Conservation (phyloP, 345 rosid genomes). For the Sisymbrium altissimum region DNA sequence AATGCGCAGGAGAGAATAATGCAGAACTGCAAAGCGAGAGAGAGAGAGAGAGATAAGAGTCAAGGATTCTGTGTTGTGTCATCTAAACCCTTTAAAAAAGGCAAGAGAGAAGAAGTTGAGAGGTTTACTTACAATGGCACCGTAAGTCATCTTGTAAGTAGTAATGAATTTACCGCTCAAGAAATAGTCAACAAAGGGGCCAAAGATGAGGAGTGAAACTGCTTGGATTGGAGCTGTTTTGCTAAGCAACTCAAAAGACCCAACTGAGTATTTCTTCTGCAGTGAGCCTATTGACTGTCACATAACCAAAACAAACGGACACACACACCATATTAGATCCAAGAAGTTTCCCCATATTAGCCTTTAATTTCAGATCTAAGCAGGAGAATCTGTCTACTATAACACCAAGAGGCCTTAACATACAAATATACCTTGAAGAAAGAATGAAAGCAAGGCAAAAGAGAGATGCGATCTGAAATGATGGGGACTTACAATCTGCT, state of each 20-base stretch:
- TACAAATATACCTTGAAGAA: too few relatives aligned
- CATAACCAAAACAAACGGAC: conserved; percentile 23
- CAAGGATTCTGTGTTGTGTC: conserved; percentile 13
- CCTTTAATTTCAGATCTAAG: background rate
- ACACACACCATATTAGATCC: background rate
- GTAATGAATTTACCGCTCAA: conserved; percentile 63
- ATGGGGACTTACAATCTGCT: conserved; percentile 72
- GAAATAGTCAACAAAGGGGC: conserved; percentile 77
- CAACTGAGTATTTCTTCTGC: conserved; percentile 86
- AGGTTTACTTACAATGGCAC: conserved; percentile 59
- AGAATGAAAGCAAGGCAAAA: too few relatives aligned
- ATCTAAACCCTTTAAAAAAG: background rate
- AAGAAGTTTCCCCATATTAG: too few relatives aligned
- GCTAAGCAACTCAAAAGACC: conserved; percentile 89
- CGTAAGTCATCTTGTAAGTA: conserved; percentile 65
- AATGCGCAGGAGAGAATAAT: conserved; percentile 74
- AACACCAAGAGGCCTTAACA: too few relatives aligned
- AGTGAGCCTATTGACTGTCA: conserved; percentile 85
- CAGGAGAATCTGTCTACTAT: too few relatives aligned
- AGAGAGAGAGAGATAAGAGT: background rate
- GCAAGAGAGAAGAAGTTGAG: background rate
- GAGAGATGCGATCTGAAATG: background rate
- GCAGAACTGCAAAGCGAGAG: conserved; percentile 55
- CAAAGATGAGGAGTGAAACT: conserved; percentile 78
- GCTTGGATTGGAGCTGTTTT: conserved; percentile 98